Evolutionary conservation across 2,329 filamentous ascomycete genomes (phyloP).

Genomic region (Xylariomycetidae sp.): DNA sequence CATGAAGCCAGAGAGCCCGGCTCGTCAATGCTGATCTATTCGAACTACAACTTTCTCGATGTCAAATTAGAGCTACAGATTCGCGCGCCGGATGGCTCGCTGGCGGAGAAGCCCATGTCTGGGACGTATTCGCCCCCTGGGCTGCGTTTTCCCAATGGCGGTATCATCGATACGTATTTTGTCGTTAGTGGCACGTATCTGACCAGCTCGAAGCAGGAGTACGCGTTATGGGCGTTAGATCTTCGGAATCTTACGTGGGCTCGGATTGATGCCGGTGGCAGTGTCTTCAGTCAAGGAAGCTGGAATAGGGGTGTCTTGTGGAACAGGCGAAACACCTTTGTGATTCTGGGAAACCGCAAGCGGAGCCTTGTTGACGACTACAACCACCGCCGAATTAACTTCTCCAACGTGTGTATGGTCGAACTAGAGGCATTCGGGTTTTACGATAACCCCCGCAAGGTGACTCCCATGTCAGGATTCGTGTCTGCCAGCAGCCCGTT

Average conservation of each 20-base stretch:
- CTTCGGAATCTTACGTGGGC: conserved; percentile 86
- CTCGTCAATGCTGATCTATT: conserved; percentile 90
- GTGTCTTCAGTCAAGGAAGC: conserved; percentile 92
- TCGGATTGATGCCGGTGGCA: conserved; percentile 89
- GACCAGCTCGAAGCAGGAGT: conserved; percentile 97
- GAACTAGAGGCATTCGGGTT: conserved; percentile 96
- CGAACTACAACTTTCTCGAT: conserved; percentile 97
- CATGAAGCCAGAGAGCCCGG: conserved; percentile 54
- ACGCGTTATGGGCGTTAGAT: conserved; percentile 93
- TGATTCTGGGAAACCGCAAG: conserved; percentile 91
- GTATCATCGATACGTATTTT: conserved; percentile 92
- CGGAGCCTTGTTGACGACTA: conserved; percentile 95
- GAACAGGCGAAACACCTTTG: conserved; percentile 90
- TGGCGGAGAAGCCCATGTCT: conserved; percentile 86
- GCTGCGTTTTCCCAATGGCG: conserved; percentile 90
- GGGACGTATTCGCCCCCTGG: conserved; percentile 84
- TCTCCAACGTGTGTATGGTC: conserved; percentile 93
- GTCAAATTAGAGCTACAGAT: conserved; percentile 95
- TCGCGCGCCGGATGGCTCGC: conserved; percentile 73
- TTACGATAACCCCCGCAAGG: conserved; percentile 88
- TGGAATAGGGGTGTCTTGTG: conserved; percentile 96
- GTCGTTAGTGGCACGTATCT: conserved; percentile 96
- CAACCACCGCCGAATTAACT: conserved; percentile 96
- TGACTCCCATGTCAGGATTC: conserved; percentile 74
- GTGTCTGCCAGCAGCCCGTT: conserved; percentile 74